phyloP scores from a whole-genome alignment of 2,329 filamentous ascomycete genomes.

The Fusarium scirpi region DNA sequence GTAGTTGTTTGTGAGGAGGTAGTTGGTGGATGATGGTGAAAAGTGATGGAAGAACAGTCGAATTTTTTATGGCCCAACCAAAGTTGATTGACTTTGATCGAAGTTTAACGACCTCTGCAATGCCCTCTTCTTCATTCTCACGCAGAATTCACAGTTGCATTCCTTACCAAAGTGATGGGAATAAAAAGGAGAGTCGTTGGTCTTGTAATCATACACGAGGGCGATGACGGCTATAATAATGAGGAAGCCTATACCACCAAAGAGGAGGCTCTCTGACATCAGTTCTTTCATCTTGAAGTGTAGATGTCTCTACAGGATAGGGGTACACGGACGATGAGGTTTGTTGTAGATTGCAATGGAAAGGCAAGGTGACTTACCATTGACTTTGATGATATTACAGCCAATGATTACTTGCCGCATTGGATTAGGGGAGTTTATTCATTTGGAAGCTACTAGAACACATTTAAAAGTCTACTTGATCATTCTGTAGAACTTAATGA shows the following conservation, averaged over 20 bases:
- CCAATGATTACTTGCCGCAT: background rate
- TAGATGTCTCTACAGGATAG: background rate
- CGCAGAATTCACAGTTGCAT: too few species aligned
- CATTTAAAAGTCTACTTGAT: background rate
- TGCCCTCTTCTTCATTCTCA: background rate
- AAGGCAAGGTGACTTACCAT: rapidly evolving
- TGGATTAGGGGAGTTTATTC: background rate
- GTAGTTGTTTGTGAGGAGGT: background rate
- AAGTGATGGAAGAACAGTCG: background rate
- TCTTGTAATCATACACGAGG: background rate
- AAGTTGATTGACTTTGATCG: background rate
- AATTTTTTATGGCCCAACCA: background rate
- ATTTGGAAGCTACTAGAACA: background rate
- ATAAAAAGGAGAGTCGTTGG: background rate
- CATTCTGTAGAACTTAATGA: background rate
- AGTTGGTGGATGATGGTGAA: background rate
- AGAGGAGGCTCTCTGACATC: background rate
- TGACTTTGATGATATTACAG: too few species aligned
- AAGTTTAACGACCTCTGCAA: background rate
- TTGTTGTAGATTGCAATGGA: background rate
- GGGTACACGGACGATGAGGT: background rate
- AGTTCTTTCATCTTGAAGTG: background rate
- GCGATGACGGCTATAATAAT: background rate
- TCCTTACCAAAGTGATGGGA: background rate
- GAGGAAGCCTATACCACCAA: background rate